Evolutionary conservation across 1,284 basidiomycete species (phyloP).

Genomic region (Laetiporus sulphureus): DNA sequence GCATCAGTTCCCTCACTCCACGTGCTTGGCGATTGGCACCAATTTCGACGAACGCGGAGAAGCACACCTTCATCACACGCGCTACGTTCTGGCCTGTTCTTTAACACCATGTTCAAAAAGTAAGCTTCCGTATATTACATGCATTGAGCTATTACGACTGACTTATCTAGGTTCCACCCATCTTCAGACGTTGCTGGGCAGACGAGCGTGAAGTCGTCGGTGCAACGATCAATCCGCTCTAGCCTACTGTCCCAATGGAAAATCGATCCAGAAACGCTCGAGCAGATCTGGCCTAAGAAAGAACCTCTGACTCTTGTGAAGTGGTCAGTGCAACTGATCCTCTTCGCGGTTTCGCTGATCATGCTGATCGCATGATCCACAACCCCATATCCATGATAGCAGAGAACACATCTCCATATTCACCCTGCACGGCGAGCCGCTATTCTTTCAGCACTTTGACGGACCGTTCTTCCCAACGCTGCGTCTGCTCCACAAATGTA

Average conservation of each 20-base stretch:
- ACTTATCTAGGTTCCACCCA: slow-evolving; percentile 62
- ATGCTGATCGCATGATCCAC: slow-evolving; percentile 8
- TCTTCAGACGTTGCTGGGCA: slow-evolving; percentile 88
- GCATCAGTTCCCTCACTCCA: no score
- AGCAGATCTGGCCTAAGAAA: slow-evolving; percentile 98
- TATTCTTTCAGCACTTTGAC: slow-evolving; percentile 98
- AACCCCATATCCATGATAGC: slow-evolving; percentile 38
- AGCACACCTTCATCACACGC: no score
- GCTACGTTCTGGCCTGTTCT: no score
- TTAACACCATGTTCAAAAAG: slow-evolving; percentile 70
- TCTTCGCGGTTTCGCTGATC: slow-evolving; percentile 3
- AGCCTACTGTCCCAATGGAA: slow-evolving; percentile 83
- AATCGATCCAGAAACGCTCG: slow-evolving; percentile 73
- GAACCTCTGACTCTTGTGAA: slow-evolving; percentile 89
- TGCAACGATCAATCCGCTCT: slow-evolving; percentile 85
- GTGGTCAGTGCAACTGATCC: slow-evolving; percentile 82
- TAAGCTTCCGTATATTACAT: slow-evolving; percentile 16
- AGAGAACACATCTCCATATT: slow-evolving; percentile 95
- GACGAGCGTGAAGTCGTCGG: slow-evolving; percentile 93
- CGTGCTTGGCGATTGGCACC: no score
- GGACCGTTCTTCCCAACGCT: slow-evolving; percentile 89
- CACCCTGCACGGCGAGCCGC: slow-evolving; percentile 78
- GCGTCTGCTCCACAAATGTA: slow-evolving; percentile 87
- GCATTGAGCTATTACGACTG: background rate
- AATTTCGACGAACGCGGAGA: no score